Percentiles rank a stretch among this genome's conserved stretches.
These are phyloP conservation scores for Plasmodium relictum DNA, from an alignment of 169 alveolate genomes.

Conservation along the genomic window DNA sequence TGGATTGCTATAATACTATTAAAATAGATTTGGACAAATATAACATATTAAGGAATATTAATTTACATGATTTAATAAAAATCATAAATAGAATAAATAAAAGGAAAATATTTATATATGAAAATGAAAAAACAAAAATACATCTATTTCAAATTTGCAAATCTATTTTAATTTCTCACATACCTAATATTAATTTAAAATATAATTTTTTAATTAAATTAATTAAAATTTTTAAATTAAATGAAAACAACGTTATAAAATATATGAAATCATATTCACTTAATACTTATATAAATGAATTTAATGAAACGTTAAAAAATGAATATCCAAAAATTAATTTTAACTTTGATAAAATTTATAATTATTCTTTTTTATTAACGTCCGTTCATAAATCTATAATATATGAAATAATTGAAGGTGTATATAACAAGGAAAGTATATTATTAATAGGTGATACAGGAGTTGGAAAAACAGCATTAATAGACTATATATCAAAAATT, in stretches of 20 bases:
- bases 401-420: constrained; percentile 87
- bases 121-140: constrained; percentile 22
- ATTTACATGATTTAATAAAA: constrained; percentile 75
- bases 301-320: constrained; percentile 27
- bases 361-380: constrained; percentile 72
- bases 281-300: constrained; percentile 17
- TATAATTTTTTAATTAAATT: constrained; percentile 4
- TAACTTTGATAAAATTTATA: constrained; percentile 16
- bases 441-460: constrained; percentile 99
- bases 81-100: constrained; percentile 55
- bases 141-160: constrained; percentile 56
- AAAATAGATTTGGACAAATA: constrained; percentile 43
- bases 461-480: constrained; percentile 97
- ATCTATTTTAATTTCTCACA: constrained; percentile 58
- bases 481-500: constrained; percentile 93
- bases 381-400: constrained; percentile 88
- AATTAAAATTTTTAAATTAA: constrained; percentile 13
- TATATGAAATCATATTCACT: constrained; percentile 11
- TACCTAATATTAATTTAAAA: constrained; percentile 36
- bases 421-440: constrained; percentile 94
- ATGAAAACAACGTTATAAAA: constrained; percentile 5
- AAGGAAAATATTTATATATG: constrained; percentile 27
- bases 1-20: constrained; percentile 24
- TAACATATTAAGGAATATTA: constrained; percentile 57
- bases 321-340: constrained; percentile 10